A percentile compares a stretch with the other conserved stretches of the same genome.
These are phyloP conservation scores for Colletotrichum aenigma DNA, from an alignment of 2,329 filamentous ascomycete genomes.

Conservation along the genomic window DNA sequence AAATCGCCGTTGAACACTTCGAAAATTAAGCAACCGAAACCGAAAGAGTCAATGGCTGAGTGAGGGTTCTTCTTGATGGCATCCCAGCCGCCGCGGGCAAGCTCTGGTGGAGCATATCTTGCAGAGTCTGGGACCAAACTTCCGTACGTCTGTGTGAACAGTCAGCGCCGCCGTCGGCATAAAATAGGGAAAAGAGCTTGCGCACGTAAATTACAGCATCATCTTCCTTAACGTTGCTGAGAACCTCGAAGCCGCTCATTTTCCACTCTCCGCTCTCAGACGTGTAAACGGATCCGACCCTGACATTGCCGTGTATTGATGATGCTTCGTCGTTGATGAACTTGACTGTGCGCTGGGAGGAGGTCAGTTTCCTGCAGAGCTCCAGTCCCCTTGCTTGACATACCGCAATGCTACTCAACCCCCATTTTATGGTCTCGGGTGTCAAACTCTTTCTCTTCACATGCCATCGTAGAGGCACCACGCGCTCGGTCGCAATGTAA, in stretches of 20 bases:
- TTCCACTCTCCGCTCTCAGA: constrained; percentile 99
- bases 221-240: constrained; percentile 96
- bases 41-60: constrained; percentile 85
- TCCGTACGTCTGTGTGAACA: constrained; percentile 71
- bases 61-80: constrained; percentile 82
- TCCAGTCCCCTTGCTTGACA: constrained; percentile 21
- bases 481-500: constrained; percentile 92
- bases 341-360: constrained; percentile 78
- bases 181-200: background rate
- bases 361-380: background rate
- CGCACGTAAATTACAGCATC: constrained; percentile 81
- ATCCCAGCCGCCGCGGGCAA: constrained; percentile 89
- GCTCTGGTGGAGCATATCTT: constrained; percentile 85
- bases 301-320: constrained; percentile 87
- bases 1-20: constrained; percentile 93
- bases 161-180: constrained; percentile 9
- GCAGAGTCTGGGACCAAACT: constrained; percentile 84
- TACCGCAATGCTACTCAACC: constrained; percentile 84
- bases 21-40: constrained; percentile 81
- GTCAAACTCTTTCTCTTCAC: constrained; percentile 86
- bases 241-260: constrained; percentile 87
- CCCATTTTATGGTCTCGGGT: constrained; percentile 97
- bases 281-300: constrained; percentile 86
- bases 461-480: constrained; percentile 88
- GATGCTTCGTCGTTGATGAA: constrained; percentile 95